These are phyloP conservation scores for Omphalotus guepiniiformis DNA, from an alignment of 768 basidiomycete species.

Conservation along the genomic window DNA sequence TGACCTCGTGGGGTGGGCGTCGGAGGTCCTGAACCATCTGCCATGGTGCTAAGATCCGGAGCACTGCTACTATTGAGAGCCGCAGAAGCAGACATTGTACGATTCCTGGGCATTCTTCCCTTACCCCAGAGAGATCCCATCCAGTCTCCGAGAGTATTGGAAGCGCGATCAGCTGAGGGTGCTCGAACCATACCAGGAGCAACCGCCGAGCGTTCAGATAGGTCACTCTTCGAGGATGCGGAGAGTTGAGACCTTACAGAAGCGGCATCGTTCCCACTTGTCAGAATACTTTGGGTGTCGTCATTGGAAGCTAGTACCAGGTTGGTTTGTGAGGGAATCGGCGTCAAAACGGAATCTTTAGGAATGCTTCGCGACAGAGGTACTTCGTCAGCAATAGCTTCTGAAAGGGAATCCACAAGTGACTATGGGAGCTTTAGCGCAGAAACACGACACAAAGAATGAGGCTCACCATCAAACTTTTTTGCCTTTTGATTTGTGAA, in stretches of 20 bases:
- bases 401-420: slow-evolving; percentile 48
- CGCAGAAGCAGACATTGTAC: slow-evolving; percentile 17
- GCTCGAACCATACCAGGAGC: slow-evolving; percentile 17
- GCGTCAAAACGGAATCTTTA: slow-evolving; percentile 26
- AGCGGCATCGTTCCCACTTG: not conserved
- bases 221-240: too few species aligned
- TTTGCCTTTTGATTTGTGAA: slow-evolving; percentile 44
- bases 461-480: slow-evolving; percentile 53
- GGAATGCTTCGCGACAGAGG: slow-evolving; percentile 31
- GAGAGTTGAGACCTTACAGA: not conserved
- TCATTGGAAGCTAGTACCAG: slow-evolving; percentile 11
- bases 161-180: slow-evolving; percentile 48
- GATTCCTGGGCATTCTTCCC: not conserved
- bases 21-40: not conserved
- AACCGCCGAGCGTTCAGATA: too few species aligned
- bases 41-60: not conserved
- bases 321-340: slow-evolving; percentile 24
- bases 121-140: slow-evolving; percentile 73
- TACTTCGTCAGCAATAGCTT: slow-evolving; percentile 51
- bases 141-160: slow-evolving; percentile 58
- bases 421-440: slow-evolving; percentile 30
- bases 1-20: not conserved
- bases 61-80: not conserved
- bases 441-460: slow-evolving; percentile 3
- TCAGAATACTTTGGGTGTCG: not conserved